Evolutionary conservation across 371 early-diverging fungal species (phyloP), one percentile per base, ranked within the genome.

Genomic region (Apophysomyces elegans): DNA sequence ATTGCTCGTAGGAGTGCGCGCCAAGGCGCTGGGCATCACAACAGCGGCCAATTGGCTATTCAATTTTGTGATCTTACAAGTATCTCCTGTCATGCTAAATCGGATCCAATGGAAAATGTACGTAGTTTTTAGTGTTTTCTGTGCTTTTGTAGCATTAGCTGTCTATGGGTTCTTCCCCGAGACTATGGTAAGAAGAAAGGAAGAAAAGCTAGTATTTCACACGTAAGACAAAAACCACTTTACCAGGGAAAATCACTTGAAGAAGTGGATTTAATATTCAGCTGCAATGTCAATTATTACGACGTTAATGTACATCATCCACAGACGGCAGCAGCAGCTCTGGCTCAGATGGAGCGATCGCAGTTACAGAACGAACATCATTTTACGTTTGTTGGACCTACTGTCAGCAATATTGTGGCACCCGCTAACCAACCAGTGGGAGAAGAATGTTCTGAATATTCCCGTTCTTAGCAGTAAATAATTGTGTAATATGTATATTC

Each of bases 31-130:
- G 50, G 92, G 92, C 54, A 73, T 95, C 32, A 90, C 94, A 11
- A 96, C 97, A 36, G 91, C 94, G 11, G 84, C 94, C 69, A 96
- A 96, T 83, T 98, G 96, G 96, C 68, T 87, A 13, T 88, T 87
- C 71, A 96, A 93, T 77, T 90, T 87, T 68, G 79, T 81, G 37
- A 76, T 93, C 26, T 81, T 85, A 5, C 84, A 88, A 58, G 62
- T 90, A 37, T 80, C 87, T 0, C 92, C 93, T 3, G 78, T 86
- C 37, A 79, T 92, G 66, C 69, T 91, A 14, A 67, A 86, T 47
- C 66, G 68, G n/a, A 88, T 91, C 56, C 80, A 84, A 44, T 91
- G 78, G 75, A 79, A 85, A 32, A 75, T 88, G 5, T 91, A 90
- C 74, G 73, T 85, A 44, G 87, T 92, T 56, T 93, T 90, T 66